Base-by-base conservation (phyloP, 2,329 filamentous ascomycete genomes). In the Calonectria pteridis region DNA sequence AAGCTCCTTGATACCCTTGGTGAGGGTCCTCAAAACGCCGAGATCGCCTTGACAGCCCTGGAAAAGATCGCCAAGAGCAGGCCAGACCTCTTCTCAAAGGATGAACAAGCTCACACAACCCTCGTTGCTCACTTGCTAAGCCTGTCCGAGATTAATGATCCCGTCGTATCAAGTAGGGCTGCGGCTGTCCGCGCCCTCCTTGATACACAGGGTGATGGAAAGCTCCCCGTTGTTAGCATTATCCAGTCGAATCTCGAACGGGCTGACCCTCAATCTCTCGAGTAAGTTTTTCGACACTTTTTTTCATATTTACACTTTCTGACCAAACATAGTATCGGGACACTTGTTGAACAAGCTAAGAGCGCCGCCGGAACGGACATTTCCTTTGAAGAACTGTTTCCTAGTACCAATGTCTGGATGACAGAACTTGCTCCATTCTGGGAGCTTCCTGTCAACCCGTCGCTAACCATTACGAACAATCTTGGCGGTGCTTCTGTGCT, bases 401-500 rank as follows among this genome's bases (percentile, higher is more conserved):
- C 95, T 0, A 89, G 89, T 76, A 84, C 87, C 0, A 85, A 88
- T 2, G 84, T 90, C 13, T 98, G 96, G 95, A 87, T 89, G 77
- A 78, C 87, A 18, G 90, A 94, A 18, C 83, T 98, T 88, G 75
- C 75, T 1, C 81, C 80, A 20, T 82, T 95, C 71, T 83, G 94
- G 7, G 82, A 87, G 35, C 81, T 84, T 1, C 78, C 85, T 1
- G 89, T 92, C 3, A 90, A 91, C 73, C 87, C 90, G 6, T 92
- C 94, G 0, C 84, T 98, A 4, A 91, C 94, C 0, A 90, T 98
- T 6, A 94, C 93, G 2, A 96, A 92, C 80, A 89, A 89, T 29
- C 86, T 98, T 9, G 92, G 91, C 0, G 95, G 95, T 4, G 91
- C 91, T 0, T 90, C 94, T 7, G 92, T 93, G 76, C 84, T 98